phyloP scores from a whole-genome alignment of 768 basidiomycete species.

The Erythrobasidium yunnanense region DNA sequence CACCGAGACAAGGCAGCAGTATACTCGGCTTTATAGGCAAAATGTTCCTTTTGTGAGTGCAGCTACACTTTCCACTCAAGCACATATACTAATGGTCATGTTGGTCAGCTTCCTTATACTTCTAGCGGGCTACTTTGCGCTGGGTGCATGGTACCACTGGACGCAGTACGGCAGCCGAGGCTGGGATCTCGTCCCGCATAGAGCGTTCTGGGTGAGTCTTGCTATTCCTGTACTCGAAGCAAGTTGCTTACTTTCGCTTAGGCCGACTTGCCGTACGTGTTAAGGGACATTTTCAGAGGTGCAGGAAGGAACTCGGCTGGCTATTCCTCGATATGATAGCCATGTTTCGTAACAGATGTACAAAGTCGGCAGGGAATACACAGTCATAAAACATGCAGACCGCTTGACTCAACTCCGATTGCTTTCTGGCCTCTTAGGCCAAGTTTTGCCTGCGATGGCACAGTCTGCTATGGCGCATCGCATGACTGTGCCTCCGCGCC shows the following conservation, averaged over 20 bases:
- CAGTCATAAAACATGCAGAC: no score
- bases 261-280: slow-evolving; percentile 18
- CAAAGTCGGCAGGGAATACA: no score
- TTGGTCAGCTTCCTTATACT: slow-evolving; percentile 52
- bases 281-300: slow-evolving; percentile 12
- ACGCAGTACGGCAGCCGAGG: slow-evolving; percentile 75
- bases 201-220: slow-evolving; percentile 21
- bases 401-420: no score
- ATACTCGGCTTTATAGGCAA: slow-evolving; percentile 51
- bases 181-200: slow-evolving; percentile 49
- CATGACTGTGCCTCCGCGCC: background rate
- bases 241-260: background rate
- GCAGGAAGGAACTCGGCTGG: slow-evolving; percentile 10
- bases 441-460: background rate
- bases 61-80: background rate
- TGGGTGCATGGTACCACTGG: slow-evolving; percentile 81
- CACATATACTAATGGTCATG: background rate
- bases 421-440: background rate
- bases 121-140: slow-evolving; percentile 57
- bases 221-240: background rate
- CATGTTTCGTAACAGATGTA: background rate
- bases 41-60: slow-evolving; percentile 70
- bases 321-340: slow-evolving; percentile 6
- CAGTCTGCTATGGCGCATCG: background rate
- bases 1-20: slow-evolving; percentile 51